Percentiles rank a stretch among this genome's conserved stretches.
Evolutionary conservation across 2,329 filamentous ascomycete species (phyloP).

Genomic region (Ustulina deusta): DNA sequence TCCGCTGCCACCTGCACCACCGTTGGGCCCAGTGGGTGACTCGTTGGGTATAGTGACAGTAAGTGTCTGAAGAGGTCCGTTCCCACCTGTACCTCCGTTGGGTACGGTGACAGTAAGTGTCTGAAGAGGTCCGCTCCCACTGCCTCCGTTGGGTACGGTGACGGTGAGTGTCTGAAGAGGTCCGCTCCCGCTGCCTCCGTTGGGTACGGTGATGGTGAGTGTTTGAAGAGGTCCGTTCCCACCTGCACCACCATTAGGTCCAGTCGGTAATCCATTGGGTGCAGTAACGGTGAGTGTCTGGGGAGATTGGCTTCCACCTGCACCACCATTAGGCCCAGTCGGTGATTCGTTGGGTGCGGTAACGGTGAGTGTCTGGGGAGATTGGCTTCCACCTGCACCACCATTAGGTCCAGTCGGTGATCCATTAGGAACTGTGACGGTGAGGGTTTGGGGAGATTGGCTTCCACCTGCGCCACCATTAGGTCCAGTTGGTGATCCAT

Average conservation of each 20-base stretch:
- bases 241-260: conserved; percentile 22
- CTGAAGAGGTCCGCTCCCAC: conserved; percentile 12
- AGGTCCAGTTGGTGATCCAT: conserved; percentile 23
- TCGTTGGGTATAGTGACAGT: conserved; percentile 23
- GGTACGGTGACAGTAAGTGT: conserved; percentile 30
- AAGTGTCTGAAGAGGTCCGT: conserved; percentile 26
- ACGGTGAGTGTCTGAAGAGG: conserved; percentile 11
- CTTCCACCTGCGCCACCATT: conserved; percentile 8
- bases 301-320: conserved; percentile 16
- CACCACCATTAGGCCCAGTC: too few species aligned
- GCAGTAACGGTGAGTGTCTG: conserved; percentile 34
- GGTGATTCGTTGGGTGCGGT: conserved; percentile 25
- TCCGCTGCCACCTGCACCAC: conserved; percentile 1
- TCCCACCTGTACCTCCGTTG: conserved; percentile 9
- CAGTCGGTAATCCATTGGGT: conserved; percentile 39
- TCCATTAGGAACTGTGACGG: conserved; percentile 32
- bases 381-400: conserved; percentile 1
- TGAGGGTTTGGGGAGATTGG: conserved; percentile 30
- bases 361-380: conserved; percentile 30
- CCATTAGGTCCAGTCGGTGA: conserved; percentile 10
- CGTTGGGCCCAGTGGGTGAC: too few species aligned
- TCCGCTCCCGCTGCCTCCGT: conserved; percentile 3
- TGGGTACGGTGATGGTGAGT: conserved; percentile 19
- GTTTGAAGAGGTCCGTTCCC: conserved; percentile 15
- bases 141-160: conserved; percentile 8